Conservation (phyloP, 768 basidiomycete genomes). For the Cubamyces lactineus region DNA sequence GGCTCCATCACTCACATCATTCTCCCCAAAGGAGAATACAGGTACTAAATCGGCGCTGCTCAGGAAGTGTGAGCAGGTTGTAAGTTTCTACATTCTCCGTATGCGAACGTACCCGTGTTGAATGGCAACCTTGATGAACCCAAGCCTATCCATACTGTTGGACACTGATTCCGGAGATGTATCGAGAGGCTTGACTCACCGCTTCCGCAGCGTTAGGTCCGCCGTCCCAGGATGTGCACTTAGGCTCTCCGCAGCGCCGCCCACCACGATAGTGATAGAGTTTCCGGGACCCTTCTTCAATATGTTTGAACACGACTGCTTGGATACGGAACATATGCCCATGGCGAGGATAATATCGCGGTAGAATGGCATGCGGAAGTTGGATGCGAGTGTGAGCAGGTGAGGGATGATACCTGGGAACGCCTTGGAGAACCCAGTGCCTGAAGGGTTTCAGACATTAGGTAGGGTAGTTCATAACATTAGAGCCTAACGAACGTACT, state of each 20-base stretch:
- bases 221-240: conserved; percentile 97
- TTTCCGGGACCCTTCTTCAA: conserved; percentile 48
- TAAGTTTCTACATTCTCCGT: not conserved
- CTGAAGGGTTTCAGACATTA: conserved; percentile 41
- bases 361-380: conserved; percentile 92
- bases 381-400: conserved; percentile 86
- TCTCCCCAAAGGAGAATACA: conserved; percentile 98
- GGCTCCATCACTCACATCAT: conserved; percentile 69
- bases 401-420: conserved; percentile 95
- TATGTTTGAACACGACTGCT: conserved; percentile 87
- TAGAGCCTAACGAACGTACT: conserved; percentile 44
- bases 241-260: conserved; percentile 93
- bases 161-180: not conserved
- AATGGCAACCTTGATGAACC: conserved; percentile 95
- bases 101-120: conserved; percentile 68
- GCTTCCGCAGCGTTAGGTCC: conserved; percentile 76
- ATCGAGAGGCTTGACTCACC: conserved; percentile 46
- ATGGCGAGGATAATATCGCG: conserved; percentile 86
- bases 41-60: conserved; percentile 91
- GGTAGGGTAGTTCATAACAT: not conserved
- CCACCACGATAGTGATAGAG: conserved; percentile 93
- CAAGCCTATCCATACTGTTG: conserved; percentile 53
- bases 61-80: not conserved
- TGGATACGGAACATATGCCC: conserved; percentile 93
- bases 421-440: conserved; percentile 84